These are phyloP conservation scores for Talaromyces liani DNA, from an alignment of 495 filamentous ascomycete genomes.

Conservation along the genomic window DNA sequence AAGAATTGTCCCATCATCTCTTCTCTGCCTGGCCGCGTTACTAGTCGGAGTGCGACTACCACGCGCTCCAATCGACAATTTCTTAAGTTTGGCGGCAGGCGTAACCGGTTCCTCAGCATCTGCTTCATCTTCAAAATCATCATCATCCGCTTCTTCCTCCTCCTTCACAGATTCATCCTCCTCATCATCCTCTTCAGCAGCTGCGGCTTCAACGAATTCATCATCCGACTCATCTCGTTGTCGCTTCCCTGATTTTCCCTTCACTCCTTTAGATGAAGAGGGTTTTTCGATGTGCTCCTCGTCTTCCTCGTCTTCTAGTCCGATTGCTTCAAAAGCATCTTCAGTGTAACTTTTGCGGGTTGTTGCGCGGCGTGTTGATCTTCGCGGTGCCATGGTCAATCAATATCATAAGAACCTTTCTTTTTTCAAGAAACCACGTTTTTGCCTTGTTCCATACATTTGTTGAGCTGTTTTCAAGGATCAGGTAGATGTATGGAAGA, in stretches of 20 bases:
- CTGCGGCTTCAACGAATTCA: slow-evolving; percentile 22
- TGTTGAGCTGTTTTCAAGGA: background rate
- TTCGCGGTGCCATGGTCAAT: slow-evolving; percentile 19
- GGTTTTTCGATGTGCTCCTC: slow-evolving; percentile 5
- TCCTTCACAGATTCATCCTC: background rate
- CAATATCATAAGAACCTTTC: background rate
- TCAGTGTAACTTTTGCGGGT: slow-evolving; percentile 26
- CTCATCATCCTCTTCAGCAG: slow-evolving; percentile 7
- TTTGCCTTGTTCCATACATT: background rate
- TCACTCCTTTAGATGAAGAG: background rate
- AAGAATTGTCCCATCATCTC: slow-evolving; percentile 15
- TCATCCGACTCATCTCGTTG: slow-evolving; percentile 23
- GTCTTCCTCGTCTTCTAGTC: slow-evolving; percentile 26
- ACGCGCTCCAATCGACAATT: background rate
- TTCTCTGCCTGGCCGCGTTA: slow-evolving; percentile 13
- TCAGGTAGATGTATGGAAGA: background rate
- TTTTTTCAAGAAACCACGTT: background rate
- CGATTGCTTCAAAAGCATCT: slow-evolving; percentile 27
- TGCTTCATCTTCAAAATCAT: slow-evolving; percentile 11
- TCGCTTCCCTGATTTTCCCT: slow-evolving; percentile 16
- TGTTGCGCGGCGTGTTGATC: slow-evolving; percentile 29
- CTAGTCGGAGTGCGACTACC: background rate
- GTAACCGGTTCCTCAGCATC: background rate
- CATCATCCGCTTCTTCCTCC: slow-evolving; percentile 12
- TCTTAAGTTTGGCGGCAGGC: background rate